These are phyloP conservation scores for Heritiera littoralis DNA, from an alignment of 345 rosid genomes.

Conservation along the genomic window DNA sequence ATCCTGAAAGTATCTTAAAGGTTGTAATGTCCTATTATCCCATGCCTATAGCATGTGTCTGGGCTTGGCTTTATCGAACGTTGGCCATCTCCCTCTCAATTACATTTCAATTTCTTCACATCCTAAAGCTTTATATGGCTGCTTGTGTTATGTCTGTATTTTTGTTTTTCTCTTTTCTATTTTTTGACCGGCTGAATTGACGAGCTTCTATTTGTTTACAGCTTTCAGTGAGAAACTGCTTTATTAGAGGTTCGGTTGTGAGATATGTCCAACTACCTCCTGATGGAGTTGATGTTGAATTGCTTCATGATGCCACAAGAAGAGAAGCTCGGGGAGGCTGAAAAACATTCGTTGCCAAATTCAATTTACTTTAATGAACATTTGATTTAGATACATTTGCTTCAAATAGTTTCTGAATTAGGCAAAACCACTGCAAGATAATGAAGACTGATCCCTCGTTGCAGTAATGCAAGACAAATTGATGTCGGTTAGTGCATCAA, in stretches of 20 bases:
- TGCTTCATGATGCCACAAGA: slow-evolving; percentile 98
- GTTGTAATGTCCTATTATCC: not conserved
- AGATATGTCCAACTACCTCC: slow-evolving; percentile 96
- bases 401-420: slow-evolving; percentile 27
- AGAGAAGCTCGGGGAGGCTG: slow-evolving; percentile 99
- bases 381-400: slow-evolving; percentile 20
- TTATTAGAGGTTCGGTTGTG: slow-evolving; percentile 98
- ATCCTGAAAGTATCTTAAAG: not conserved
- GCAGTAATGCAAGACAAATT: not conserved
- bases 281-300: slow-evolving; percentile 92
- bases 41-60: not conserved
- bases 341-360: slow-evolving; percentile 4
- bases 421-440: slow-evolving; percentile 20
- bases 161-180: not conserved
- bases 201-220: slow-evolving; percentile 37
- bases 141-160: not conserved
- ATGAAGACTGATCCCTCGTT: slow-evolving; percentile 2
- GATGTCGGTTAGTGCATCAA: slow-evolving; percentile 5
- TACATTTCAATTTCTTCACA: not conserved
- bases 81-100: not conserved
- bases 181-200: not conserved
- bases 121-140: not conserved
- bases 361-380: slow-evolving; percentile 22
- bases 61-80: not conserved
- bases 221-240: slow-evolving; percentile 99